phyloP scores from a whole-genome alignment of 2,329 filamentous ascomycete species.

The Aspergillus udagawae region DNA sequence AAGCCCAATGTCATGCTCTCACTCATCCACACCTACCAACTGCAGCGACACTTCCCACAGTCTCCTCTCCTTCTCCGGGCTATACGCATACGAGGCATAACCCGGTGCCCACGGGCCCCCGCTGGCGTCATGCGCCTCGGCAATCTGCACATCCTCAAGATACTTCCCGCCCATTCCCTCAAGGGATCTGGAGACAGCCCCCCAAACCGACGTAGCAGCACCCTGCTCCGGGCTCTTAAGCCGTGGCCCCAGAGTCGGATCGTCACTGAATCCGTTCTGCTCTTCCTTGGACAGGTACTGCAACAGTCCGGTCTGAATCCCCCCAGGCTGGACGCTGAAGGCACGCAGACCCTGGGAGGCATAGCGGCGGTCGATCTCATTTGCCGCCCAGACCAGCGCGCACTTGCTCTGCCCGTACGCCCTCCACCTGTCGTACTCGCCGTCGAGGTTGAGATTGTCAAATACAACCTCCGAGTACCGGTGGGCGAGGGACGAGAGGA shows the following conservation, averaged over 20 bases:
- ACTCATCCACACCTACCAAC: not conserved
- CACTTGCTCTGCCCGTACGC: slow-evolving; percentile 51
- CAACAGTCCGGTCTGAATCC: slow-evolving; percentile 3
- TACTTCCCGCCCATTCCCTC: slow-evolving; percentile 26
- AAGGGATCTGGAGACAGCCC: slow-evolving; percentile 21
- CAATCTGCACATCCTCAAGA: slow-evolving; percentile 22
- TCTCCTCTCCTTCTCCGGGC: slow-evolving; percentile 3
- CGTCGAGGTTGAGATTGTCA: slow-evolving; percentile 40
- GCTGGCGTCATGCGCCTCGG: not conserved
- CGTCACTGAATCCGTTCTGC: not conserved
- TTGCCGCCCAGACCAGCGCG: slow-evolving; percentile 51
- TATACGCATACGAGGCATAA: slow-evolving; percentile 14
- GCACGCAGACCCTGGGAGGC: slow-evolving; percentile 44
- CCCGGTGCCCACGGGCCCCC: slow-evolving; percentile 4
- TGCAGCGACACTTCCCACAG: slow-evolving; percentile 9
- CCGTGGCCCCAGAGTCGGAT: not conserved
- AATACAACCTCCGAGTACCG: slow-evolving; percentile 26
- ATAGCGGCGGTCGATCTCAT: slow-evolving; percentile 50
- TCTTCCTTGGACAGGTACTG: slow-evolving; percentile 5
- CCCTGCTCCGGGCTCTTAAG: slow-evolving; percentile 19
- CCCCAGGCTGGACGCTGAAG: slow-evolving; percentile 45
- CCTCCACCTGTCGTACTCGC: slow-evolving; percentile 30
- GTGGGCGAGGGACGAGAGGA: slow-evolving; percentile 45
- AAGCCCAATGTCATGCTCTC: too few relatives aligned
- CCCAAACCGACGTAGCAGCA: slow-evolving; percentile 26